Base-by-base conservation (phyloP, 1,284 basidiomycete genomes). In the Xerocomus minutiporus region DNA sequence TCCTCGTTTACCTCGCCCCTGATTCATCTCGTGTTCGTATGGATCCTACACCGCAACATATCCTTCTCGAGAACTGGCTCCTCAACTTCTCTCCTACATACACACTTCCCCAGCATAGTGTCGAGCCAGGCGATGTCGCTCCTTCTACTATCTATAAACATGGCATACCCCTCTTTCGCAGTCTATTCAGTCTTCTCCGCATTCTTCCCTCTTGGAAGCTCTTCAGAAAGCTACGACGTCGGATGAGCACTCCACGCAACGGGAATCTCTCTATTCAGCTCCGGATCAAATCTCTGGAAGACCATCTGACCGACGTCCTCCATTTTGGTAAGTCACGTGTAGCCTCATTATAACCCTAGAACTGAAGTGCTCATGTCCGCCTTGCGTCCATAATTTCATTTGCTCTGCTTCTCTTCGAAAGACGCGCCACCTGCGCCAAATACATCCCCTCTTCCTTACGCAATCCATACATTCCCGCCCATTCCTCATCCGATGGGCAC, bases 91-190 rank as follows among this genome's bases (percentile, higher is more conserved):
- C 68, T 36, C 74, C 79, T 15, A 62, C 64, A 40, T 52, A 52
- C 54, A 45, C 56, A 50, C 54, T 55, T 55, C 34, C 57, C 7
- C 57, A 51, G 20, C 54, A 59, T 38, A 62, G 60, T 11, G 67
- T 72, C 42, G 68, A 72, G 17, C 70, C 72, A 47, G 63, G 68
- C 43, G 85, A 84, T 48, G 75, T 85, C 40, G 78, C 81, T 6
- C 81, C 84, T n/a, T 76, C 86, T 0, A 86, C 83, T 15, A 84
- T 89, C 53, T 91, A 91, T 78, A 91, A 91, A 69, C 82, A 89
- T 59, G 82, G 84, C 29, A 90, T 91, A 60, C 79, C 85, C 38
- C 76, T 89, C 36, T 90, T 91, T 71, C 78, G 88, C 48, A 86
- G 84, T 64, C 65, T 90, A 5, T 91, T 77, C 71, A 84, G 81